Conservation (phyloP, 441 rosid genomes). For the Mallotus repandus region DNA sequence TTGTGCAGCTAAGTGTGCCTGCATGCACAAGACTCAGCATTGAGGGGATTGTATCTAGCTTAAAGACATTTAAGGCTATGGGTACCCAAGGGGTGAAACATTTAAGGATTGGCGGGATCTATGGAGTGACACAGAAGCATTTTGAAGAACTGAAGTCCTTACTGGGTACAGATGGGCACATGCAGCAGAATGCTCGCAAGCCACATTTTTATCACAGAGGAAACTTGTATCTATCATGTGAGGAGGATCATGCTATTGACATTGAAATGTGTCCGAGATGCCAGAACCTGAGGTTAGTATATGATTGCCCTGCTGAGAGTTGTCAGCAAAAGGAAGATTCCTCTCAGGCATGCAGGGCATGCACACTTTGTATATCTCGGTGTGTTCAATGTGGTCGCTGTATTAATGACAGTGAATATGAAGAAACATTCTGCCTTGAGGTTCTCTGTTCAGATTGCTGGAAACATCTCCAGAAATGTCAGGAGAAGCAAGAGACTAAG, state of each 20-base stretch:
- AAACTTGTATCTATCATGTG: conserved; percentile 56
- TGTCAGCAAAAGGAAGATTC: conserved; percentile 53
- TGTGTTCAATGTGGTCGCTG: conserved; percentile 91
- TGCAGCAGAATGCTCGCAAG: conserved; percentile 37
- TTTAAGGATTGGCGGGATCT: conserved; percentile 73
- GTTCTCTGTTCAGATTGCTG: conserved; percentile 71
- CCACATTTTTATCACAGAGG: conserved; percentile 72
- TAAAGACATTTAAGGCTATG: conserved; percentile 52
- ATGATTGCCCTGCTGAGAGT: conserved; percentile 83
- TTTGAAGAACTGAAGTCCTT: conserved; percentile 61
- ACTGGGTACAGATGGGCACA: conserved; percentile 41
- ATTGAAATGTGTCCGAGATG: conserved; percentile 91
- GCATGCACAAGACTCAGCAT: conserved; percentile 83
- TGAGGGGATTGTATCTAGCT: conserved; percentile 59
- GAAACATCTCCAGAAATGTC: conserved; percentile 28
- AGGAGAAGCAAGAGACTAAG: conserved; percentile 33
- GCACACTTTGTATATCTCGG: conserved; percentile 76
- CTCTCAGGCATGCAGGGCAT: conserved; percentile 65
- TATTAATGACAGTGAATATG: conserved; percentile 74
- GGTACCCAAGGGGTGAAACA: conserved; percentile 60
- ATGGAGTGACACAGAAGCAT: conserved; percentile 66
- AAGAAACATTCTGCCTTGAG: conserved; percentile 84
- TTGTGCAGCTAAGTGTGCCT: conserved; percentile 75
- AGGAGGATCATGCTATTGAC: conserved; percentile 70
- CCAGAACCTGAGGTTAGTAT: conserved; percentile 66